phyloP scores from a whole-genome alignment of 306 rosid genomes.

The Gastrolobium villosum region DNA sequence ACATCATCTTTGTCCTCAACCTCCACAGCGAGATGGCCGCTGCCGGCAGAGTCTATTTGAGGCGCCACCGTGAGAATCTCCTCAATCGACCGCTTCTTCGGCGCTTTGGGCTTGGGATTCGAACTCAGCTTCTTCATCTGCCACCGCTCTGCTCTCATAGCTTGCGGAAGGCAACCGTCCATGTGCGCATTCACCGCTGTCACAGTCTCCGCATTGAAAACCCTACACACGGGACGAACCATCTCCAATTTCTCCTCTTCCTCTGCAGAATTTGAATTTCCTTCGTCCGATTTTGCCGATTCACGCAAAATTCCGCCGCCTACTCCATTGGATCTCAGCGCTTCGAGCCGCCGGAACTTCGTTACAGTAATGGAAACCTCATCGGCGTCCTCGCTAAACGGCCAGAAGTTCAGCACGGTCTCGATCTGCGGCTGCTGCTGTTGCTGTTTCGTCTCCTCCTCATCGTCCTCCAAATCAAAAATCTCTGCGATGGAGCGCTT shows the following conservation, averaged over 20 bases:
- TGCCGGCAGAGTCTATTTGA: slow-evolving; percentile 51
- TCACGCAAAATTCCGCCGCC: slow-evolving; percentile 7
- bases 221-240: slow-evolving; percentile 68
- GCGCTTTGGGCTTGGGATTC: slow-evolving; percentile 61
- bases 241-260: slow-evolving; percentile 57
- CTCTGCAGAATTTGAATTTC: slow-evolving; percentile 4
- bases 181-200: slow-evolving; percentile 63
- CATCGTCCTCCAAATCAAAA: slow-evolving; percentile 47
- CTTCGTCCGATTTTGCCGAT: slow-evolving; percentile 13
- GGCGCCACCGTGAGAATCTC: slow-evolving; percentile 85
- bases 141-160: slow-evolving; percentile 49
- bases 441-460: background rate
- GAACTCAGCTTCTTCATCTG: slow-evolving; percentile 38
- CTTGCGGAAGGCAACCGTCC: slow-evolving; percentile 60
- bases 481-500: slow-evolving; percentile 83
- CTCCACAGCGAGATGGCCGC: background rate
- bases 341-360: slow-evolving; percentile 66
- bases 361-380: slow-evolving; percentile 58
- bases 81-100: slow-evolving; percentile 77
- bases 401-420: slow-evolving; percentile 19
- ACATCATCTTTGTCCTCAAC: background rate
- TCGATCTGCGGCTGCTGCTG: slow-evolving; percentile 4
- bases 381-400: slow-evolving; percentile 22
- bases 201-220: slow-evolving; percentile 56
- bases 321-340: slow-evolving; percentile 45